Evolutionary conservation across 768 basidiomycete genomes (phyloP), one percentile per base, ranked within the genome.

Genomic region (Trametes maxima): DNA sequence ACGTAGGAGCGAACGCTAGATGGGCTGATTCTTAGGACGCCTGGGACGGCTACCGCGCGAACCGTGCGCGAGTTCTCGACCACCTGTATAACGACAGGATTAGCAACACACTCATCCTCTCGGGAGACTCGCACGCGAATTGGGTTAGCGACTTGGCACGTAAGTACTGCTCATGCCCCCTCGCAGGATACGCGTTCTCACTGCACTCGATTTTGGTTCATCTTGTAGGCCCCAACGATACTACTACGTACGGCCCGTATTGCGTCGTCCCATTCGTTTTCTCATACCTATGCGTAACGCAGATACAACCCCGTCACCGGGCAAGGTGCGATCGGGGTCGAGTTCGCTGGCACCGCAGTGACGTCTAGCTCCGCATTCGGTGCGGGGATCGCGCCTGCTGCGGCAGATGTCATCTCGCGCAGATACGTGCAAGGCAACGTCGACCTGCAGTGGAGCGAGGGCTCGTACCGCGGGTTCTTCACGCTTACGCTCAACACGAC

Each of bases 81-180:
- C 79, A 83, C 58, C 70, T 86, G n/a, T 77, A 80, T 65, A 53
- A 72, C 28, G 79, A 83, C 65, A 73, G 76, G 48, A 85, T 86
- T 57, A 75, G 73, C 71, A 85, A 85, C 67, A 81, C 80, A 0
- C 68, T 85, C 59, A 79, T 85, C 54, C 74, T 86, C n/a, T 76
- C 84, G n/a, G 84, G 85, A 13, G 85, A 87, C 66, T 82, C 82
- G 54, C 84, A 86, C 65, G 82, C 82, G 5, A 84, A 84, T 68
- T 85, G 84, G 84, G 84, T 81, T 14, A 84, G 80, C 44, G 84
- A 86, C 65, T 75, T 84, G 16, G 79, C 81, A 39, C 79, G 82
- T 82, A 63, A 65, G 81, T 75, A 24, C 43, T 17, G 21, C 40
- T 11, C 19, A 19, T 28, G 45, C 10, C 42, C 1, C 39, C 36